A percentile compares a stretch with the other conserved stretches of the same genome.
Evolutionary conservation across 495 filamentous ascomycete species (phyloP).

Genomic region (Daldinia decipiens): DNA sequence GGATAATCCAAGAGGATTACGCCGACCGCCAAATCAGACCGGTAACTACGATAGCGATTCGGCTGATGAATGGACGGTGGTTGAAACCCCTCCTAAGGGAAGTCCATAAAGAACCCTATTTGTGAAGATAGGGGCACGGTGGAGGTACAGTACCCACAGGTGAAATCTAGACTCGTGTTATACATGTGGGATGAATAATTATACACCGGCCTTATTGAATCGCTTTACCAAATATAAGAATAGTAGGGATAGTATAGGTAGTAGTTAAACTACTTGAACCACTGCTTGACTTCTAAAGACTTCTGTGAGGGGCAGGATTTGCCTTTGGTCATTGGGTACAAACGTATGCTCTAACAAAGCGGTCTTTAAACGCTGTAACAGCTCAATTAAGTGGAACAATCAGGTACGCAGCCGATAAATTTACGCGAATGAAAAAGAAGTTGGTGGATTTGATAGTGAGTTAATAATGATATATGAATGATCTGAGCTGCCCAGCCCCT

Average conservation of each 20-base stretch:
- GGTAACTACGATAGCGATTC: not conserved
- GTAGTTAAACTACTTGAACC: not conserved
- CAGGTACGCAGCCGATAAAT: not conserved
- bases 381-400: slow-evolving; percentile 5
- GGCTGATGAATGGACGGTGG: not conserved
- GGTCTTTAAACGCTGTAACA: not conserved
- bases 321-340: not conserved
- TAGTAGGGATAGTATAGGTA: not conserved
- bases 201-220: not conserved
- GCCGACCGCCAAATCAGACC: not conserved
- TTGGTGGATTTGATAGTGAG: not conserved
- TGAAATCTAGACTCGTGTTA: not conserved
- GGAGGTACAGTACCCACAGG: not conserved
- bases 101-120: not conserved
- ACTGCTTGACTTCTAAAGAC: not conserved
- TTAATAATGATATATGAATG: not conserved
- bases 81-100: not conserved
- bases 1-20: not conserved
- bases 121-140: not conserved
- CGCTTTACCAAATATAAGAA: not conserved
- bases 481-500: not conserved
- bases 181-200: not conserved
- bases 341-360: not conserved
- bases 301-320: no score
- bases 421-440: not conserved